Conservation (phyloP, 148 eudicot species). For the Nepenthes gracilis region DNA sequence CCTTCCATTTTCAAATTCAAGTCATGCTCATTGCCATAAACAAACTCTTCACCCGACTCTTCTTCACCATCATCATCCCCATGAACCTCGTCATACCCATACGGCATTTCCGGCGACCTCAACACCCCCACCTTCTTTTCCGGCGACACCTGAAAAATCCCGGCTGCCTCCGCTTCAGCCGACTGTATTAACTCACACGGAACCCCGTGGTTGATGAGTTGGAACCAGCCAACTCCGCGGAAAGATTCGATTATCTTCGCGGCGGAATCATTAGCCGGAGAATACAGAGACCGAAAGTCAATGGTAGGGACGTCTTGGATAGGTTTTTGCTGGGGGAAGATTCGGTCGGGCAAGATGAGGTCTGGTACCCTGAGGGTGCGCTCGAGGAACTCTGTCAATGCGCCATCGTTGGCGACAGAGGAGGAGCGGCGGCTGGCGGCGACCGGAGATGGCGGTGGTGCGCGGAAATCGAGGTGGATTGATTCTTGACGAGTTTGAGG, state of each 20-base stretch:
- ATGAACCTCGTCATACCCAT: constrained; percentile 57
- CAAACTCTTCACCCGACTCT: constrained; percentile 54
- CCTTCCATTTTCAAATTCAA: constrained; percentile 56
- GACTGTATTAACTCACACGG: constrained; percentile 17
- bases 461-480: constrained; percentile 45
- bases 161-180: constrained; percentile 17
- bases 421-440: constrained; percentile 55
- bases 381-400: constrained; percentile 56
- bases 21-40: constrained; percentile 46
- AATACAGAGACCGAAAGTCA: constrained; percentile 20
- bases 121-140: constrained; percentile 38
- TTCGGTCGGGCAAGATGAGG: constrained; percentile 56
- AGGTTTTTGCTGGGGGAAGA: constrained; percentile 55
- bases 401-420: constrained; percentile 53
- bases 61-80: constrained; percentile 29
- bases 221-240: constrained; percentile 44
- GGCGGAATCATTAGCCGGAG: not conserved
- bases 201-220: constrained; percentile 62
- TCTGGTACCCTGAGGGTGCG: constrained; percentile 58
- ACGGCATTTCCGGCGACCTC: constrained; percentile 29
- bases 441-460: constrained; percentile 86
- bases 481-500: constrained; percentile 14
- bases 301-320: constrained; percentile 28
- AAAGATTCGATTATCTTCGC: constrained; percentile 18
- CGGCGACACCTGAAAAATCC: constrained; percentile 31